Base-by-base conservation (phyloP, 768 basidiomycete genomes). In the Chlorophyllum brunneum region DNA sequence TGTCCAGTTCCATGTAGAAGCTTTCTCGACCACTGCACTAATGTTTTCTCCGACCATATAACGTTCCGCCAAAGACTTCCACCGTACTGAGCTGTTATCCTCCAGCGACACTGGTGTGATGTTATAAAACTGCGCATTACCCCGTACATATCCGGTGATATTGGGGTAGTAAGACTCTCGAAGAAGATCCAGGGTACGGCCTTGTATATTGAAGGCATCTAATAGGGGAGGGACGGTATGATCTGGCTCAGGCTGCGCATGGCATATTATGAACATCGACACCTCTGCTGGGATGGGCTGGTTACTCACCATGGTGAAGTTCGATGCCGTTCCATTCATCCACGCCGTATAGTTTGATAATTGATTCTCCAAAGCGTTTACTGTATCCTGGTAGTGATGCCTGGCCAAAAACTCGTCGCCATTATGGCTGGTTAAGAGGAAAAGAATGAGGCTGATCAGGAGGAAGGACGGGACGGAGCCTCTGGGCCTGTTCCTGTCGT, bases 131-230 rank as follows among this genome's bases (percentile, higher is more conserved):
- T 70, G 69, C 11, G 81, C 65, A 38, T 79, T 69, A 2, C 87
- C 88, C 48, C 82, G 83, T 53, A 88, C 76, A 63, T 88, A 91
- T 5, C 90, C 91, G 13, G 90, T 90, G 38, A 87, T 75, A 62
- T 93, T 93, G 3, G 72, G 65, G 58, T 83, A 88, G 62, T 89
- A 92, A 0, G 88, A 85, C 18, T 70, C 71, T 30, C 59, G 50
- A 16, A 59, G 54, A 3, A 79, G 73, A 56, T 82, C 74, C 3
- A 85, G 64, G 31, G 61, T 59, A 3, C 63, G 66, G 4, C 77
- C 77, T 43, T 70, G 63, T 1, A 79, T 66, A 33, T 80, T 58
- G 54, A 87, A 75, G 22, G 67, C 64, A 18, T 77, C 69, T 24
- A 85, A 66, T 30, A 89, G 63, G 22, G 78, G 69, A 29, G 66